A percentile compares a stretch with the other conserved stretches of the same genome.
These are phyloP conservation scores for Dictyophora rubrovolvata DNA, from an alignment of 768 basidiomycete genomes.

Conservation along the genomic window DNA sequence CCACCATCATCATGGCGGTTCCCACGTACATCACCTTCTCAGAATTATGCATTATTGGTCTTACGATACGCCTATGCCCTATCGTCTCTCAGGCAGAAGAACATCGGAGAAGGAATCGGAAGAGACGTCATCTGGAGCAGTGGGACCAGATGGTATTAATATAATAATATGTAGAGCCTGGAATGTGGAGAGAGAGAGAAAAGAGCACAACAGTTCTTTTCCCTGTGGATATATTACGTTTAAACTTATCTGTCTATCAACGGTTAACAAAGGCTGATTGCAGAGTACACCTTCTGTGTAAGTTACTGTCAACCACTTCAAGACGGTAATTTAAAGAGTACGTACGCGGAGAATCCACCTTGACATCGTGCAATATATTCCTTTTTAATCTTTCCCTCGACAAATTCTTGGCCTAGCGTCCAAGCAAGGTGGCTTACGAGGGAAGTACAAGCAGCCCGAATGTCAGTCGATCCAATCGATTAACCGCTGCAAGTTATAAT, in stretches of 20 bases:
- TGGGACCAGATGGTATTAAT: no score
- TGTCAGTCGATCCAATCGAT: conserved; percentile 87
- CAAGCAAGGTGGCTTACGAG: conserved; percentile 60
- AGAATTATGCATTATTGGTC: no score
- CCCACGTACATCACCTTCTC: no score
- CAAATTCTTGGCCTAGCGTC: conserved; percentile 69
- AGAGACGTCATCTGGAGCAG: no score
- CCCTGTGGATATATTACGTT: conserved; percentile 95
- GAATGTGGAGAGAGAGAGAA: no score
- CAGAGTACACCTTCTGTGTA: conserved; percentile 62
- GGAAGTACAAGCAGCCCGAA: conserved; percentile 90
- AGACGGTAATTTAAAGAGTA: conserved; percentile 11
- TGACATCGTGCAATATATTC: conserved; percentile 85
- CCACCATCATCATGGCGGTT: no score
- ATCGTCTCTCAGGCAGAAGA: no score
- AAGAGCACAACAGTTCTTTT: no score
- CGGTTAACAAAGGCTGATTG: conserved; percentile 78
- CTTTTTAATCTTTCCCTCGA: conserved; percentile 72
- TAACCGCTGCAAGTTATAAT: no score
- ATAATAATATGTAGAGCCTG: no score
- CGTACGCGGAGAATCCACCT: conserved; percentile 80
- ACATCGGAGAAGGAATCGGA: no score
- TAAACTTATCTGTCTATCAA: conserved; percentile 94
- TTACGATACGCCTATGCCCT: no score
- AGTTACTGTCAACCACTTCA: not conserved